Base-by-base conservation (phyloP, 2,329 filamentous ascomycete species). In the Amylocarpus encephaloides region DNA sequence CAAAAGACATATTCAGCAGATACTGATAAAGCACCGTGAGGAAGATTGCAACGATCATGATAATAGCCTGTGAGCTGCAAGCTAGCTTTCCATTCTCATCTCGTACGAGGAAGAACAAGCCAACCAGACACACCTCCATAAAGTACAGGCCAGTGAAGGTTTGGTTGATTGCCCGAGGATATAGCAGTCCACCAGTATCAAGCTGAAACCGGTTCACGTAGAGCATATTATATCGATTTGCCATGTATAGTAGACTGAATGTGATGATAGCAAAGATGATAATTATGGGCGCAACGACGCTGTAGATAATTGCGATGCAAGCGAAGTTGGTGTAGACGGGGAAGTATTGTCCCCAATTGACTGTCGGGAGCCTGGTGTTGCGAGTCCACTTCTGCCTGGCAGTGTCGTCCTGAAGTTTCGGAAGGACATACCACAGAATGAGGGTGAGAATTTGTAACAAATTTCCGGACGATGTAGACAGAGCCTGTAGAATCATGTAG, bases 321-420 rank as follows among this genome's bases (percentile, higher is more conserved):
- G 91, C 93, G 60, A 98, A 88, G 64, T 95, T 96, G 49, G 93
- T 96, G 68, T 97, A 98, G 0, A 95, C 84, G 0, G 93, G 93
- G 67, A 97, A 98, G 72, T 94, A 92, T 0, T 83, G 84, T 7
- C 93, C 93, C 93, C 94, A 98, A 48, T 83, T 81, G 55, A 97
- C 83, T 44, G 80, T 79, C 30, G 81, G 82, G 32, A 97, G 74
- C 13, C 76, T 82, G 7, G 88, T 92, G 62, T 95, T 91, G 47
- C 93, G 80, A 5, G 73, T 77, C 82, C 92, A 97, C 69, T 97
- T 97, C 65, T 85, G 80, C 2, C 81, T 74, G 0, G 81, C 79
- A 1, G 93, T 98, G 48, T 77, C 91, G 69, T 97, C 93, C 39
- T 94, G 67, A 0, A 96, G 77, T 1, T 83, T 86, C 1, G 87